These are phyloP conservation scores for Cornus suecica DNA, from an alignment of 148 eudicot genomes.

Conservation along the genomic window DNA sequence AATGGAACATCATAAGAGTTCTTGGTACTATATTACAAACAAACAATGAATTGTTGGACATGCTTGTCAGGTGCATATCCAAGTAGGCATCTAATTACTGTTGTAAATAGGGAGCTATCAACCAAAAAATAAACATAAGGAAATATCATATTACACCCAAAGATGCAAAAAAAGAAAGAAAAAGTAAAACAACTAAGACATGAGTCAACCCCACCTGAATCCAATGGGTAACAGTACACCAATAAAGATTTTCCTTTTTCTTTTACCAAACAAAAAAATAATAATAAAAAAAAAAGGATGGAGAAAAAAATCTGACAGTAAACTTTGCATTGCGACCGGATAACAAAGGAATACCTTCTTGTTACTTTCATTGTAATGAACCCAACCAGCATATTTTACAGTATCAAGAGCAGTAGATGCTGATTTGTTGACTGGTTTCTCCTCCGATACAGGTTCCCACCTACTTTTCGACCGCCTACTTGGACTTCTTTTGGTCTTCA, in stretches of 20 bases:
- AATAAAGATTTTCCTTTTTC: too few species aligned
- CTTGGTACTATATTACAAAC: too few species aligned
- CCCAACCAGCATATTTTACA: slow-evolving; percentile 57
- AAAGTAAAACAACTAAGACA: background rate
- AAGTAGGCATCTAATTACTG: too few species aligned
- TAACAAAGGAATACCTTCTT: slow-evolving; percentile 50
- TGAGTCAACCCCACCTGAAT: background rate
- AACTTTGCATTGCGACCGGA: background rate
- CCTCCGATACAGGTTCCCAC: slow-evolving; percentile 94
- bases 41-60: too few species aligned
- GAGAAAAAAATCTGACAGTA: background rate
- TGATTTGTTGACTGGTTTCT: slow-evolving; percentile 49
- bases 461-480: slow-evolving; percentile 88
- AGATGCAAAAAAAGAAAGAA: too few species aligned
- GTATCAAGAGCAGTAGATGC: slow-evolving; percentile 41
- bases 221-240: too few species aligned
- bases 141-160: too few species aligned
- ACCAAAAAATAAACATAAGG: background rate
- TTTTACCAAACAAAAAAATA: too few species aligned
- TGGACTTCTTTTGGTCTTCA: slow-evolving; percentile 71
- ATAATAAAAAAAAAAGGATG: background rate
- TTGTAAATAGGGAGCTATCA: background rate
- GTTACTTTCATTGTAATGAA: slow-evolving; percentile 45
- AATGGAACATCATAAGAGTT: too few species aligned
- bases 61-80: too few species aligned